Conservation (phyloP, 352 stramenopile species). For the Phytophthora idaei region DNA sequence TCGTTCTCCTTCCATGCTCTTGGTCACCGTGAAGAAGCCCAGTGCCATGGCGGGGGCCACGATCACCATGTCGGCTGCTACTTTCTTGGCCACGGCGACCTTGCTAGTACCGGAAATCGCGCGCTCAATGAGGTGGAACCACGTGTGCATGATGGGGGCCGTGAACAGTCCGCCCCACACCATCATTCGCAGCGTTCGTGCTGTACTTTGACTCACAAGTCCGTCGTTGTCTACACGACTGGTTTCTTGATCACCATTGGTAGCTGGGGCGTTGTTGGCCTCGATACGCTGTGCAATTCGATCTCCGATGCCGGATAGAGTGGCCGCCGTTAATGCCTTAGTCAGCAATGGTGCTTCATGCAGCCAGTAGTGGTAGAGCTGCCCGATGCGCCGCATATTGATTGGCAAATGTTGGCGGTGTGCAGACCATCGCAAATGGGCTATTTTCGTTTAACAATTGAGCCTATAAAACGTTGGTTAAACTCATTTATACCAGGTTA, state of each 20-base stretch:
- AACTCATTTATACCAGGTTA: neutral
- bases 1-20: constrained; percentile 44
- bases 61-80: constrained; percentile 50
- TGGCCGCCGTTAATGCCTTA: constrained; percentile 53
- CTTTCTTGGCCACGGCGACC: constrained; percentile 45
- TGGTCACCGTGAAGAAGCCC: constrained; percentile 48
- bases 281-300: constrained; percentile 52
- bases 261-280: constrained; percentile 2
- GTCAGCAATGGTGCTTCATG: constrained; percentile 56
- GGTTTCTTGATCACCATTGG: constrained; percentile 1
- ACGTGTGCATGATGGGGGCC: constrained; percentile 89
- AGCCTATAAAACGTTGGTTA: neutral
- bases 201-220: constrained; percentile 32
- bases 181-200: constrained; percentile 77
- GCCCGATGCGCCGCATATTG: constrained; percentile 33
- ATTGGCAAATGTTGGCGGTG: constrained; percentile 1
- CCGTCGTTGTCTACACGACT: neutral
- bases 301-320: constrained; percentile 54
- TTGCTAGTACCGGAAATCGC: constrained; percentile 34
- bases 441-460: neutral
- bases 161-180: constrained; percentile 88
- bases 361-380: constrained; percentile 51
- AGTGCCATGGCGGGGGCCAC: constrained; percentile 47
- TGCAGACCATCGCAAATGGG: constrained; percentile 2
- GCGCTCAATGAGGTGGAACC: constrained; percentile 86